phyloP scores from a whole-genome alignment of 2,329 filamentous ascomycete genomes.

The Pezicula carpinea region DNA sequence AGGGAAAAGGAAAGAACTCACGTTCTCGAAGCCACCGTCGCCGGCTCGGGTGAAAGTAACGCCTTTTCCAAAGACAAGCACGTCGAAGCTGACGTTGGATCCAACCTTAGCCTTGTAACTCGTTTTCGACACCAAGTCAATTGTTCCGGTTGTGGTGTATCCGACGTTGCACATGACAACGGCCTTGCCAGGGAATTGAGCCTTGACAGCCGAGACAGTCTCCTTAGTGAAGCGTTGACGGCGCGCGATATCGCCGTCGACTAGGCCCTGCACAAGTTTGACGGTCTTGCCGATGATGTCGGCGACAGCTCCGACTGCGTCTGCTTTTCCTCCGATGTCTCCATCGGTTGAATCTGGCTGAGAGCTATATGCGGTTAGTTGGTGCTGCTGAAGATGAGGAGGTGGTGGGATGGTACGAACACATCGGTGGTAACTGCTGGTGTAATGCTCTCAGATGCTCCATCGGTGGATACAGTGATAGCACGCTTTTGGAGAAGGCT shows the following conservation, averaged over 20 bases:
- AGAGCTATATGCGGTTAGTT: too few relatives aligned
- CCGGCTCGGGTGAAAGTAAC: conserved; percentile 10
- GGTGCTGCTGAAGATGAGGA: not conserved
- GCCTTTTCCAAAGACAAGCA: conserved; percentile 10
- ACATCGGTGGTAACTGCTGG: conserved; percentile 1
- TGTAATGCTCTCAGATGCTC: conserved; percentile 3
- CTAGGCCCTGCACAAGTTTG: conserved; percentile 8
- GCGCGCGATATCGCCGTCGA: conserved; percentile 11
- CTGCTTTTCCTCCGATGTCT: conserved; percentile 6
- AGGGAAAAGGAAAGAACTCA: not conserved
- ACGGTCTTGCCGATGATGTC: conserved; percentile 12
- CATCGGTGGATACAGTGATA: conserved; percentile 9
- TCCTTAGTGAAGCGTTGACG: conserved; percentile 15
- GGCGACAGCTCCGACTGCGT: conserved; percentile 5
- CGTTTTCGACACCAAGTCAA: conserved; percentile 4
- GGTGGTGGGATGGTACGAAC: not conserved
- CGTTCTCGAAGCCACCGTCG: conserved; percentile 10
- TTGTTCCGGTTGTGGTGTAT: conserved; percentile 6
- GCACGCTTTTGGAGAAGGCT: conserved; percentile 3
- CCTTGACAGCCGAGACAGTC: conserved; percentile 6
- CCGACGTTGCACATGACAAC: conserved; percentile 15
- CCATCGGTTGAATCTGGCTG: not conserved
- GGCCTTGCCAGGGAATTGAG: conserved; percentile 8
- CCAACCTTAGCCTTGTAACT: conserved; percentile 16
- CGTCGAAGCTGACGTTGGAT: conserved; percentile 11